Base-by-base conservation (phyloP, 139 green algal genomes). In the Marvania coccoides region DNA sequence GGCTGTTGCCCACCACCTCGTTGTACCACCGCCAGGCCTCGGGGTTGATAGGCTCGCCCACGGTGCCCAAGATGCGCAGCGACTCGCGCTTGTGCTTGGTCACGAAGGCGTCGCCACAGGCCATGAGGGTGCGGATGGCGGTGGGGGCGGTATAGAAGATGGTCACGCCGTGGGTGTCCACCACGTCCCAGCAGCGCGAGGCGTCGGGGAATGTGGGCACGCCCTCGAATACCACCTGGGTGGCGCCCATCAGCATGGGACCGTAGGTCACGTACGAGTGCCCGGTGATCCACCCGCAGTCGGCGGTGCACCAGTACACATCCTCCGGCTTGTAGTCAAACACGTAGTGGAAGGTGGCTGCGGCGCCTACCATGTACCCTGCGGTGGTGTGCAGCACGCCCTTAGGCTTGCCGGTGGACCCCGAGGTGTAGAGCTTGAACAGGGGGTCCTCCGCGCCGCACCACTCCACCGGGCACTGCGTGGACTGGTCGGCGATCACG, bases 41-140 rank as follows among this genome's bases (percentile, higher is more conserved):
- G 4, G 92, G 93, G 75, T 98, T 97, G 87, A 99, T 99, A 51
- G 94, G 94, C 81, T 99, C 94, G 3, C 94, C 94, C 57, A 98
- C 94, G 8, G 80, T 91, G 53, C 94, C 94, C 68, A 99, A 83
- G 3, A 98, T 61, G 58, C 83, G 78, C 51, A 98, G 74, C 2
- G 47, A 70, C 30, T 58, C 61, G 61, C 70, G 62, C 48, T 57
- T 75, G 68, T 80, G 76, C 42, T 70, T 65, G 35, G 65, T 80
- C 28, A 93, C 86, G 40, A 70, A 77, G 19, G 88, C 38, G 70
- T 96, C 85, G 15, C 90, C 93, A 10, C 73, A 71, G 48, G 71
- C 60, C 87, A 96, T 95, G 47, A 98, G 86, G 10, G 82, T 81
- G 53, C 91, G 80, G 38, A 98, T 92, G 58, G 88, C 84, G 6